Evolutionary conservation across 768 basidiomycete genomes (phyloP).

Genomic region (Calocybe indica): DNA sequence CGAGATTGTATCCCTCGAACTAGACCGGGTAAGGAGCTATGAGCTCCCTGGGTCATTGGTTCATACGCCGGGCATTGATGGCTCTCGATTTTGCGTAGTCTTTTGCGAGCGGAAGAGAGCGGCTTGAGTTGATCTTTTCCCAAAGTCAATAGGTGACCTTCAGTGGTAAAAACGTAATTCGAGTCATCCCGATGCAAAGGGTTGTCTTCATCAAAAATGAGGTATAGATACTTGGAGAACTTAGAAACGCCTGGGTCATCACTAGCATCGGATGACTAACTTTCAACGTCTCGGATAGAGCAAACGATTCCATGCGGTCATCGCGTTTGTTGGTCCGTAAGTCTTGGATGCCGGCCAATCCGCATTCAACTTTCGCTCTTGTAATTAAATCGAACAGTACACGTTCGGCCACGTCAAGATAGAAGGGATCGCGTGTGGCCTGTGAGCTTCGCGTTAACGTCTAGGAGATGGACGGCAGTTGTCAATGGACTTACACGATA

Average conservation of each 20-base stretch:
- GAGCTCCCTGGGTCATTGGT: conserved; percentile 31
- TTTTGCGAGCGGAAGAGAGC: conserved; percentile 51
- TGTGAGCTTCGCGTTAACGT: conserved; percentile 21
- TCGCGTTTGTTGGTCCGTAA: conserved; percentile 73
- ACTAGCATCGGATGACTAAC: conserved; percentile 28
- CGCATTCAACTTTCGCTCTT: conserved; percentile 80
- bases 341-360: conserved; percentile 77
- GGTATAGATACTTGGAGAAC: conserved; percentile 71
- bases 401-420: conserved; percentile 86
- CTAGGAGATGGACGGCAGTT: too few species aligned
- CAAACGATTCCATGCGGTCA: conserved; percentile 97
- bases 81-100: conserved; percentile 54
- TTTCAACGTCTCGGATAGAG: conserved; percentile 90
- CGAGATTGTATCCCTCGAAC: conserved; percentile 66
- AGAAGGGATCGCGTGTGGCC: conserved; percentile 91
- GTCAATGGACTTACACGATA: conserved; percentile 60
- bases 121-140: conserved; percentile 48
- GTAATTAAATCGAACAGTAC: conserved; percentile 69
- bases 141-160: conserved; percentile 83
- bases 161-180: conserved; percentile 91
- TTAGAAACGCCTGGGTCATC: background rate
- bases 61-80: conserved; percentile 74
- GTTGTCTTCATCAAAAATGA: conserved; percentile 87
- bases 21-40: conserved; percentile 39
- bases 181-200: conserved; percentile 69